These are phyloP conservation scores for Neonectria sp. DNA, from an alignment of 2,329 filamentous ascomycete species.

Conservation along the genomic window DNA sequence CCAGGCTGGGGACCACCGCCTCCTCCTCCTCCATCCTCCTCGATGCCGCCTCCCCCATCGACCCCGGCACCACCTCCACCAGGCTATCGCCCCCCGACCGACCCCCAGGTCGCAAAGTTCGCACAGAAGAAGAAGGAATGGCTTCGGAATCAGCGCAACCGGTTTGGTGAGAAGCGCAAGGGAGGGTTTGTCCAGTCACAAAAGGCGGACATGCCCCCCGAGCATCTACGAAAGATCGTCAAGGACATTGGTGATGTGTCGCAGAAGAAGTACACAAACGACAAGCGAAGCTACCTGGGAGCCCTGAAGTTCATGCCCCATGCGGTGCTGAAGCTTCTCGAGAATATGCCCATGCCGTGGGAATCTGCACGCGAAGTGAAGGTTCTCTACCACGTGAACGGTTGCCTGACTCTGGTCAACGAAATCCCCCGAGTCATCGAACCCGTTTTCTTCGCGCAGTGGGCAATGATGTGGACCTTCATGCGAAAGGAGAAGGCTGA, in stretches of 20 bases:
- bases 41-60: slow-evolving; percentile 70
- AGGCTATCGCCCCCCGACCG: slow-evolving; percentile 83
- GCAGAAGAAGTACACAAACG: slow-evolving; percentile 98
- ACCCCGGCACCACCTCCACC: slow-evolving; percentile 83
- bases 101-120: slow-evolving; percentile 93
- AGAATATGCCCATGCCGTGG: slow-evolving; percentile 99
- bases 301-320: slow-evolving; percentile 99
- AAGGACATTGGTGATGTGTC: slow-evolving; percentile 99
- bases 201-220: slow-evolving; percentile 98
- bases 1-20: slow-evolving; percentile 74
- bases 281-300: slow-evolving; percentile 97
- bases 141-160: slow-evolving; percentile 90
- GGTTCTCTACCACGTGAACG: slow-evolving; percentile 98
- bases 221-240: slow-evolving; percentile 98
- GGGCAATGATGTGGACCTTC: slow-evolving; percentile 99
- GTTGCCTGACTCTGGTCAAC: slow-evolving; percentile 96
- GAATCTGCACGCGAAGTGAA: slow-evolving; percentile 97
- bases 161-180: slow-evolving; percentile 97
- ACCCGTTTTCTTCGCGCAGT: slow-evolving; percentile 97
- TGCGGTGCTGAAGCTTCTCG: slow-evolving; percentile 94
- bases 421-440: slow-evolving; percentile 97
- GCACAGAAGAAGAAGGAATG: slow-evolving; percentile 99
- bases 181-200: slow-evolving; percentile 97
- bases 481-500: slow-evolving; percentile 99
- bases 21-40: slow-evolving; percentile 68